Percentiles rank a stretch among this genome's conserved stretches.
Evolutionary conservation across 2,329 filamentous ascomycete species (phyloP).

Genomic region (Pseudocercospora ulei): DNA sequence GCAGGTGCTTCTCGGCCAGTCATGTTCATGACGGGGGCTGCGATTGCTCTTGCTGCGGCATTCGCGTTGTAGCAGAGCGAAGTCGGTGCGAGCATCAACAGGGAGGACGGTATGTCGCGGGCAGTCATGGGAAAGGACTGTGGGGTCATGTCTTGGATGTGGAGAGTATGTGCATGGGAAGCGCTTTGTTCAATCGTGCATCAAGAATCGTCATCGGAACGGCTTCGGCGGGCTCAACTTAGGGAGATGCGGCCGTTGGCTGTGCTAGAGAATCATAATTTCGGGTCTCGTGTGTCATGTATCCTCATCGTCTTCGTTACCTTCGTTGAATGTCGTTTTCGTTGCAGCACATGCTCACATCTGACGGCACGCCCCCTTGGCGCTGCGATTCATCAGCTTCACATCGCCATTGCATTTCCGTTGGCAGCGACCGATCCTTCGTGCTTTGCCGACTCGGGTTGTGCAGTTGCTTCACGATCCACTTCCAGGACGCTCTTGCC

Average conservation of each 20-base stretch:
- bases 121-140: too few relatives aligned
- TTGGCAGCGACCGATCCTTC: neutral
- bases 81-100: neutral
- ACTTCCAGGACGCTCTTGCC: constrained; percentile 15
- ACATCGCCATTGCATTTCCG: neutral
- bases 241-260: neutral
- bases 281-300: too few relatives aligned
- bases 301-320: too few relatives aligned
- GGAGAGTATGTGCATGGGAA: constrained; percentile 25
- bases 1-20: neutral
- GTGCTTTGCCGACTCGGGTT: neutral
- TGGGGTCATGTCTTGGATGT: too few relatives aligned
- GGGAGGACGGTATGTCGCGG: too few relatives aligned
- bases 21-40: constrained; percentile 4
- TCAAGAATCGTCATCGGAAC: neutral
- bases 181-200: constrained; percentile 7
- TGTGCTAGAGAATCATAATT: constrained; percentile 1
- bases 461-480: constrained; percentile 4
- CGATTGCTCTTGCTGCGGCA: neutral
- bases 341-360: too few relatives aligned
- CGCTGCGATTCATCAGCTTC: neutral
- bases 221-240: too few relatives aligned
- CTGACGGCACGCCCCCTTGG: too few relatives aligned
- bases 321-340: too few relatives aligned
- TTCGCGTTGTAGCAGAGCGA: neutral